Percentiles rank a stretch among this genome's conserved stretches.
Conservation (phyloP, 2,329 filamentous ascomycete genomes). For the Penicillium frequentans region DNA sequence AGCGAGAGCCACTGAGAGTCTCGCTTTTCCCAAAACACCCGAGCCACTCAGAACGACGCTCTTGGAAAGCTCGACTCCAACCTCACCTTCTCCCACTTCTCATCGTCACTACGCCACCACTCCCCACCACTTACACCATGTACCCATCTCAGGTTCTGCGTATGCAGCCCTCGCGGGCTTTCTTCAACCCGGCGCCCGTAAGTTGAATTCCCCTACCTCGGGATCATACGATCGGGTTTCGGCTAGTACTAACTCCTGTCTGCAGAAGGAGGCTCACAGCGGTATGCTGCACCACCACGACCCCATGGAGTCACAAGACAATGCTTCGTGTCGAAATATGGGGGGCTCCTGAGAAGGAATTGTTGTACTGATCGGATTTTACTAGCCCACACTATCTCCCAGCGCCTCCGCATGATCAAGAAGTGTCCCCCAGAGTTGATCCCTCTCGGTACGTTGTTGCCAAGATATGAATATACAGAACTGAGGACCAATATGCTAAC, state of each 20-base stretch:
- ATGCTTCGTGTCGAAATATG: slow-evolving; percentile 1
- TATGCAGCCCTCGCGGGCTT: slow-evolving; percentile 54
- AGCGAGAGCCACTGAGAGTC: slow-evolving; percentile 36
- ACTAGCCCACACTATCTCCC: slow-evolving; percentile 91
- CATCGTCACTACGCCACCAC: slow-evolving; percentile 4
- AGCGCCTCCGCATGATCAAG: slow-evolving; percentile 86
- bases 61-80: slow-evolving; percentile 10
- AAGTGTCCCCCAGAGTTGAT: slow-evolving; percentile 91
- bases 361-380: slow-evolving; percentile 25
- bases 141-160: slow-evolving; percentile 64
- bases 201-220: slow-evolving; percentile 34
- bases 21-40: slow-evolving; percentile 37
- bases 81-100: slow-evolving; percentile 7
- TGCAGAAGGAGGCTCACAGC: slow-evolving; percentile 63
- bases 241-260: slow-evolving; percentile 41
- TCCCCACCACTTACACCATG: slow-evolving; percentile 52
- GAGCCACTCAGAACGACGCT: slow-evolving; percentile 19
- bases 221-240: slow-evolving; percentile 21
- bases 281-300: slow-evolving; percentile 47
- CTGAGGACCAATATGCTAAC: slow-evolving; percentile 15
- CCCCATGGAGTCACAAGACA: slow-evolving; percentile 4
- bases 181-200: slow-evolving; percentile 68
- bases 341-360: neutral
- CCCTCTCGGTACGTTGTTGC: slow-evolving; percentile 73
- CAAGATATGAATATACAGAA: neutral